These are phyloP conservation scores for Colletotrichum zoysiae DNA, from an alignment of 2,329 filamentous ascomycete genomes.

Conservation along the genomic window DNA sequence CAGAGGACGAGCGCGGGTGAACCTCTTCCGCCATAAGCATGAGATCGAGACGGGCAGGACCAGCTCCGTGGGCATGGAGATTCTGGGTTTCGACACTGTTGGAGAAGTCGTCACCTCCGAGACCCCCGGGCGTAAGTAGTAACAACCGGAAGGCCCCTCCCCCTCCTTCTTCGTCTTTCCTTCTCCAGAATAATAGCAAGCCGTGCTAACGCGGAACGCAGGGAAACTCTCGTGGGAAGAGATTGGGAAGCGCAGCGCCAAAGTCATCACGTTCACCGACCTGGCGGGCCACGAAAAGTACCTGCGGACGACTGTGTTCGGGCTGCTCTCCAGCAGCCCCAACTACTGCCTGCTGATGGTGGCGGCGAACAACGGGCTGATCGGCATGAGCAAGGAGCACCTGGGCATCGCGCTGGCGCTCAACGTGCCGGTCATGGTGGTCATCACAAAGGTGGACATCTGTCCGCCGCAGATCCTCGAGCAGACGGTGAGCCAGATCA, in stretches of 20 bases:
- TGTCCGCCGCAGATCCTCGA: conserved; percentile 95
- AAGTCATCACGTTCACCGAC: conserved; percentile 97
- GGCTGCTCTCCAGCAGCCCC: conserved; percentile 91
- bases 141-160: background rate
- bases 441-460: conserved; percentile 98
- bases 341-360: conserved; percentile 99
- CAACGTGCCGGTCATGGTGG: conserved; percentile 97
- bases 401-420: conserved; percentile 93
- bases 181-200: background rate
- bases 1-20: conserved; percentile 91
- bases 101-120: conserved; percentile 87
- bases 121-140: conserved; percentile 79
- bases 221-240: conserved; percentile 92
- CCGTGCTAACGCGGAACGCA: conserved; percentile 45
- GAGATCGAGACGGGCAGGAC: conserved; percentile 96
- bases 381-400: conserved; percentile 99
- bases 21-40: conserved; percentile 97
- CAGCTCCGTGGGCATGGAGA: conserved; percentile 98
- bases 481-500: conserved; percentile 92
- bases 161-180: no score
- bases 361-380: conserved; percentile 94
- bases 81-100: conserved; percentile 93
- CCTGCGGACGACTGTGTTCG: conserved; percentile 95
- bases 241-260: conserved; percentile 92
- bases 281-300: conserved; percentile 96